phyloP scores from a whole-genome alignment of 2,329 filamentous ascomycete genomes.

The Ascocoryne sarcoides region DNA sequence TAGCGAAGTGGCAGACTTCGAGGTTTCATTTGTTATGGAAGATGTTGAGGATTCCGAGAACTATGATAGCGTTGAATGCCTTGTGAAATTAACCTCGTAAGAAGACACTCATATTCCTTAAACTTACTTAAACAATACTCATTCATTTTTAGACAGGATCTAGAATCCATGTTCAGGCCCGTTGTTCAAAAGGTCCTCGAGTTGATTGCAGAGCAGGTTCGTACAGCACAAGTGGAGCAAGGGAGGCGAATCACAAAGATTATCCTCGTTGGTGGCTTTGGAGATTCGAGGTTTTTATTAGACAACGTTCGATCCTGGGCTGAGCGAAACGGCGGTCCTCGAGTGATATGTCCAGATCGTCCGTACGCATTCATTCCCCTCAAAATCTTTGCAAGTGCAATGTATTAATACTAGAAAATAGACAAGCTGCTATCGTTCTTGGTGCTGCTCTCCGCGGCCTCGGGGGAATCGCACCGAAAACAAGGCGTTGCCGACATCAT shows the following conservation, averaged over 20 bases:
- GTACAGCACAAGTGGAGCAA: too few relatives aligned
- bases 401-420: too few relatives aligned
- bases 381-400: too few relatives aligned
- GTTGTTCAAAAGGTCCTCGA: background rate
- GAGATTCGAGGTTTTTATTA: background rate
- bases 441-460: constrained; percentile 17
- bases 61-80: constrained; percentile 9
- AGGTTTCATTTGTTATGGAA: constrained; percentile 8
- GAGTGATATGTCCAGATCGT: too few relatives aligned
- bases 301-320: constrained; percentile 2
- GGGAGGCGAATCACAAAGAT: background rate
- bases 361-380: too few relatives aligned
- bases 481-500: background rate
- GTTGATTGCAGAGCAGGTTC: background rate
- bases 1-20: constrained; percentile 2
- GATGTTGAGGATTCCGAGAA: constrained; percentile 8
- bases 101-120: too few relatives aligned
- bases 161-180: background rate
- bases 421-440: constrained; percentile 16
- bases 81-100: constrained; percentile 11
- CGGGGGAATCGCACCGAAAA: constrained; percentile 7
- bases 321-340: too few relatives aligned
- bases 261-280: background rate
- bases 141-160: background rate
- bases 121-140: background rate